Evolutionary conservation across 2,329 filamentous ascomycete genomes (phyloP), one percentile per base, ranked within the genome.

Genomic region (Epichloe aotearoae): DNA sequence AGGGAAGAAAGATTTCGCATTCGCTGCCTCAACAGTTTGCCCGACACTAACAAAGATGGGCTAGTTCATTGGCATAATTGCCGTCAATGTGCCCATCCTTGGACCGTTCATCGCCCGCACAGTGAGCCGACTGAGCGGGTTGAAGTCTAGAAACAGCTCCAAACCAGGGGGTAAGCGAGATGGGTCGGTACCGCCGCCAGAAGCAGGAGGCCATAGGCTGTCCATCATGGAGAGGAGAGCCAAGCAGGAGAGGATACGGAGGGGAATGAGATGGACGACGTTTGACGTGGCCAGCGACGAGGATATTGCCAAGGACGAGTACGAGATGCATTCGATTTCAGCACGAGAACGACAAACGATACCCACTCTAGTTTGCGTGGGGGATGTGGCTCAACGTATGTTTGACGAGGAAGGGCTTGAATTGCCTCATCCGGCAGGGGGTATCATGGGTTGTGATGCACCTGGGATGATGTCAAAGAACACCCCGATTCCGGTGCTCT

Each of bases 11-110:
- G 41, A 43, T 7, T 26, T 45, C 4, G 34, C 30, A 45, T 1
- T 2, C 12, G 3, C 30, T 30, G 30, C 30, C 30, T 30, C 10
- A 30, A 30, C 30, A 30, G 8, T 30, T 4, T 30, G 30, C 8
- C 3, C 30, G 30, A 30, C 30, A 30, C 30, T 30, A 30, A 30
- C 30, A 30, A 30, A 30, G 30, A 30, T 30, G 8, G 12, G n/a
- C n/a, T 46, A 69, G 64, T 71, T 73, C 41, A 64, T 72, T 34
- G 69, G 62, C n/a, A 68, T 71, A 46, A 64, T 73, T 37, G 67
- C 66, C 44, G 66, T 69, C 47, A 71, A 70, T 50, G 61, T 65
- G n/a, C 65, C 69, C 2, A 62, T 62, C 19, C 20, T 47, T 12
- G 46, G 46, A 20, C 46, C 46, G 11, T 15, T 15, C n/a, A 6